Evolutionary conservation across 148 eudicot genomes (phyloP), one percentile per base, ranked within the genome.

Genomic region (Oxyria digyna): DNA sequence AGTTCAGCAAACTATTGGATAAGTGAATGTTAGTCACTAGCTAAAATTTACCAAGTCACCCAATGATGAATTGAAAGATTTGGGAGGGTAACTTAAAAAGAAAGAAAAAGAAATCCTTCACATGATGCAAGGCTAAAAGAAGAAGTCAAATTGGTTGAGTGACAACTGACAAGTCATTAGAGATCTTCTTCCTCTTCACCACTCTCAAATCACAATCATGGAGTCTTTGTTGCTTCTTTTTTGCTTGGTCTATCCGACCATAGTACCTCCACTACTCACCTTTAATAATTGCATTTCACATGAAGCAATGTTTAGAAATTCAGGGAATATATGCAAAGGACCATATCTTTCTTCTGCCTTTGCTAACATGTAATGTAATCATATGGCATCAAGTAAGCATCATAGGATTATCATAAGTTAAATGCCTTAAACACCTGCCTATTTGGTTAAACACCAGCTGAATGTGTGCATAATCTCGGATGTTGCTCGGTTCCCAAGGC

Each of bases 161-260:
- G 65, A 59, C n/a, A n/a, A n/a, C n/a, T n/a, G 38, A 35, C 37
- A 59, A 20, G 37, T 29, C 65, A 27, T 13, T 29, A 52, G 35
- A 54, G 55, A 20, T 54, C 62, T 54, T 23, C 64, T 14, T 59
- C 65, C 37, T 31, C 38, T 59, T 59, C 38, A 37, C 37, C 37
- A 59, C 31, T 59, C 65, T 24, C 65, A 59, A 29, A 27, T 29
- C 37, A 31, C 65, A 59, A 59, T 59, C 37, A 59, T 59, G 20
- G 8, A 59, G 38, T 59, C 37, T 15, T 46, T 18, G 6, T n/a
- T n/a, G 17, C 1, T 5, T n/a, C 8, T 15, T 45, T 45, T 21
- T 14, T 57, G 26, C 8, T 26, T 57, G 18, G 35, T 52, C 29
- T n/a, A 57, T 57, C 64, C 64, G n/a, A 57, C 35, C 37, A 57